Conservation (phyloP, 2,329 filamentous ascomycete species). For the Ceratocystiopsis sp. region DNA sequence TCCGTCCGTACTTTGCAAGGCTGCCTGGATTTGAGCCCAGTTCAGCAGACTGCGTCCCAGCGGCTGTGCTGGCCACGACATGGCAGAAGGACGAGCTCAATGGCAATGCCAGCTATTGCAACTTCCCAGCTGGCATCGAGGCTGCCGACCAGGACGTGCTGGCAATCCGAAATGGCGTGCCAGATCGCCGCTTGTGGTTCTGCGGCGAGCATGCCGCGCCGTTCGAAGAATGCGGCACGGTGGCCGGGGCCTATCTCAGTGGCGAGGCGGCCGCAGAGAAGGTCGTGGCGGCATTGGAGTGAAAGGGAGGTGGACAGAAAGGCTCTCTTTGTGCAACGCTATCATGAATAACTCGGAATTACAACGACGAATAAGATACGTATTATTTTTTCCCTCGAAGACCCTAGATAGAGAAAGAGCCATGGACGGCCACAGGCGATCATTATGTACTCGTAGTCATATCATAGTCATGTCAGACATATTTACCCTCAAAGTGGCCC, state of each 20-base stretch:
- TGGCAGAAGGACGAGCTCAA: conserved; percentile 51
- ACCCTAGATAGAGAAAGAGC: too few species aligned
- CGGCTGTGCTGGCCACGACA: conserved; percentile 38
- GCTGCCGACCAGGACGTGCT: conserved; percentile 41
- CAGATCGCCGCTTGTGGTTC: conserved; percentile 43
- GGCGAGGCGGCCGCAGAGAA: conserved; percentile 25
- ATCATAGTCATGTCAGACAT: too few species aligned
- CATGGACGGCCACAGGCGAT: too few species aligned
- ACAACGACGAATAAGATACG: too few species aligned
- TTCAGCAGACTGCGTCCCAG: conserved; percentile 32
- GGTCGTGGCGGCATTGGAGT: neutral
- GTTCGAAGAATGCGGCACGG: conserved; percentile 47
- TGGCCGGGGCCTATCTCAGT: conserved; percentile 48
- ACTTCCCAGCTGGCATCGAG: conserved; percentile 34
- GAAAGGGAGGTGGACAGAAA: too few species aligned
- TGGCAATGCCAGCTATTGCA: conserved; percentile 50
- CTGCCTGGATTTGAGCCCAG: conserved; percentile 36
- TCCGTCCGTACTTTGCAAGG: conserved; percentile 43
- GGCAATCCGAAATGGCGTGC: conserved; percentile 23
- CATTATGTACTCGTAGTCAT: too few species aligned
- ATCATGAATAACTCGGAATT: too few species aligned
- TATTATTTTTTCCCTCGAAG: too few species aligned
- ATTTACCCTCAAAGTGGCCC: too few species aligned
- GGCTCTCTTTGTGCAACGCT: too few species aligned
- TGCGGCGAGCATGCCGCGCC: conserved; percentile 52